A percentile compares a stretch with the other conserved stretches of the same genome.
phyloP scores from a whole-genome alignment of 2,329 filamentous ascomycete genomes.

The Monosporascus sp. region DNA sequence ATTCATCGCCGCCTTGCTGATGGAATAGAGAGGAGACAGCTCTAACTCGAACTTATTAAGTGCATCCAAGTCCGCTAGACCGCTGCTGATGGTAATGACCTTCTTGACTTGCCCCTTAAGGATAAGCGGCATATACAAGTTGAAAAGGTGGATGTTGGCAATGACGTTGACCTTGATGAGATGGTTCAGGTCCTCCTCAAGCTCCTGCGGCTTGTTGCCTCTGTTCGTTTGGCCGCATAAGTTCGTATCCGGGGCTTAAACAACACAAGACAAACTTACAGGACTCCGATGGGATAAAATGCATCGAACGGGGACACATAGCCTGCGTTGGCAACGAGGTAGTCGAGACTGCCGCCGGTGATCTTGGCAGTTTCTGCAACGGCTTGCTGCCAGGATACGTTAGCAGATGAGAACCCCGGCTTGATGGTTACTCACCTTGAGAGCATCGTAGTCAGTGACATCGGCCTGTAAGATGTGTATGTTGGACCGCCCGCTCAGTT shows the following conservation, averaged over 20 bases:
- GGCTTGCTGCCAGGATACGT: conserved; percentile 9
- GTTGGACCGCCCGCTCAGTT: conserved; percentile 33
- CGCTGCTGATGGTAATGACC: conserved; percentile 44
- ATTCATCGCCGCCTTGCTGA: conserved; percentile 25
- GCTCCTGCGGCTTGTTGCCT: conserved; percentile 21
- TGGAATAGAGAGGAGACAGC: conserved; percentile 47
- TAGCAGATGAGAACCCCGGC: too few relatives aligned
- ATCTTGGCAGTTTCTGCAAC: conserved; percentile 20
- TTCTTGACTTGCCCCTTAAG: conserved; percentile 47
- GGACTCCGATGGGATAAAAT: conserved; percentile 27
- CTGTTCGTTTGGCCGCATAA: conserved; percentile 11
- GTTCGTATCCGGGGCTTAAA: not conserved
- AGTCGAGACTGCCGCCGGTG: conserved; percentile 38
- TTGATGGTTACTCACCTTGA: conserved; percentile 26
- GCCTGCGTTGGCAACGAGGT: conserved; percentile 47
- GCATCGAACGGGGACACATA: conserved; percentile 4
- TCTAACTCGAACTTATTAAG: conserved; percentile 27
- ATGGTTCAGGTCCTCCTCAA: conserved; percentile 30
- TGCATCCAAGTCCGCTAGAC: conserved; percentile 34
- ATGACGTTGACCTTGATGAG: conserved; percentile 42
- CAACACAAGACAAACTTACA: conserved; percentile 21
- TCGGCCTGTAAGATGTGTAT: conserved; percentile 43
- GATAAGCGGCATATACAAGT: conserved; percentile 47
- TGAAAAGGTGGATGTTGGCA: conserved; percentile 46
- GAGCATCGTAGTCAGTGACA: conserved; percentile 30